These are phyloP conservation scores for Eucalyptus tenuipes DNA, from an alignment of 345 rosid species.

Conservation along the genomic window DNA sequence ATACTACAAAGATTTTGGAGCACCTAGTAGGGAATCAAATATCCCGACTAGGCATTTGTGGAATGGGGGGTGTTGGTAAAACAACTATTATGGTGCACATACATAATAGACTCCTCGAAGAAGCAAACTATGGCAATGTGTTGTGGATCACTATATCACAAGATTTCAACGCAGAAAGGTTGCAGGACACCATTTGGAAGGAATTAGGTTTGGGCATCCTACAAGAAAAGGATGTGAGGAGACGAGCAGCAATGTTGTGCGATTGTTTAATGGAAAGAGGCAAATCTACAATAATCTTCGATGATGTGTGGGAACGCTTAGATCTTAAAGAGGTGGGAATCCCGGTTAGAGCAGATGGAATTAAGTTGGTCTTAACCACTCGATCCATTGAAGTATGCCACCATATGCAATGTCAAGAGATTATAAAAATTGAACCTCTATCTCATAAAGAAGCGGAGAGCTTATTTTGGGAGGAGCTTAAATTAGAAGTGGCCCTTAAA, in stretches of 20 bases:
- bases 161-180: neutral
- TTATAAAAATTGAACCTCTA: neutral
- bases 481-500: fast-evolving
- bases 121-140: neutral
- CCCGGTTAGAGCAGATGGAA: neutral
- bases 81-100: neutral
- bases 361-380: neutral
- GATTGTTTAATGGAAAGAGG: fast-evolving
- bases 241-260: neutral
- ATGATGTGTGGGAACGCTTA: neutral
- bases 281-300: no score
- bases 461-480: neutral
- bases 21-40: neutral
- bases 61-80: neutral
- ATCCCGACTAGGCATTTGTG: neutral
- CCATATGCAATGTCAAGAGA: neutral
- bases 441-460: neutral
- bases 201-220: fast-evolving
- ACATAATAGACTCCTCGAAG: neutral
- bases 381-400: neutral
- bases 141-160: neutral
- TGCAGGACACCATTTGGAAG: neutral
- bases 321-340: neutral
- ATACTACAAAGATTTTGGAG: neutral
- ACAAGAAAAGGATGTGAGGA: neutral